phyloP scores from a whole-genome alignment of 2,329 filamentous ascomycete species.

The Penicillium capsulatum region DNA sequence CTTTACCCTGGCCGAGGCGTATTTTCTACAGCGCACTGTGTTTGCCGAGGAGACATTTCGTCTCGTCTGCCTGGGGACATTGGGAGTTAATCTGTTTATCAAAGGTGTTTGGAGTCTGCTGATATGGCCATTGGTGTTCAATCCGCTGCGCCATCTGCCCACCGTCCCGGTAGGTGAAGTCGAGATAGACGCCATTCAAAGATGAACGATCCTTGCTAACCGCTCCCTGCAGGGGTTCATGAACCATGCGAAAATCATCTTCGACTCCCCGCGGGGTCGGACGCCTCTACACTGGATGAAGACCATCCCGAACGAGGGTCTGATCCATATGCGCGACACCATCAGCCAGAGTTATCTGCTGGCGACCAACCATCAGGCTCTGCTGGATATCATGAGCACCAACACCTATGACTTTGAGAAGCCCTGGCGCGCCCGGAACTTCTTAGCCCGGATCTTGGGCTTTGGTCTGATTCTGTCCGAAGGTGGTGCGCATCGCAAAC shows the following conservation, averaged over 20 bases:
- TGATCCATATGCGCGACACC: conserved; percentile 50
- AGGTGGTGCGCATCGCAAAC: conserved; percentile 48
- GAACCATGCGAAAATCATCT: conserved; percentile 27
- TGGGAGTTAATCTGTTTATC: conserved; percentile 25
- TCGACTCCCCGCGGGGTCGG: conserved; percentile 33
- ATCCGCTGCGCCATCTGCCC: conserved; percentile 50
- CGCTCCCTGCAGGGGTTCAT: conserved; percentile 20
- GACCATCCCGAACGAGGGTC: conserved; percentile 52
- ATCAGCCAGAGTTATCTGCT: conserved; percentile 39
- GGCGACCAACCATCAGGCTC: conserved; percentile 36
- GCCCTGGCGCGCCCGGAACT: conserved; percentile 41
- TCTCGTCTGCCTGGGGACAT: conserved; percentile 17
- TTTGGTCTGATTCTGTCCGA: conserved; percentile 51
- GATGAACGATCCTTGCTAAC: conserved; percentile 2
- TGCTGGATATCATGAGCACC: conserved; percentile 52
- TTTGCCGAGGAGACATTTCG: conserved; percentile 26
- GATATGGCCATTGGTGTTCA: conserved; percentile 50
- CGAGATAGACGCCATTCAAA: not conserved
- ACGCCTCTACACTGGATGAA: conserved; percentile 46
- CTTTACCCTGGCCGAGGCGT: conserved; percentile 28
- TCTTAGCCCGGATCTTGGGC: conserved; percentile 48
- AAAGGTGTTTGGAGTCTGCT: conserved; percentile 38
- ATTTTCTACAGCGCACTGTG: conserved; percentile 26
- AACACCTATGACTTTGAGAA: conserved; percentile 55
- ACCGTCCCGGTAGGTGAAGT: conserved; percentile 30